These are phyloP conservation scores for Suzukiozyma palmioleophila DNA, from an alignment of 1,139 yeast genomes.

Conservation along the genomic window DNA sequence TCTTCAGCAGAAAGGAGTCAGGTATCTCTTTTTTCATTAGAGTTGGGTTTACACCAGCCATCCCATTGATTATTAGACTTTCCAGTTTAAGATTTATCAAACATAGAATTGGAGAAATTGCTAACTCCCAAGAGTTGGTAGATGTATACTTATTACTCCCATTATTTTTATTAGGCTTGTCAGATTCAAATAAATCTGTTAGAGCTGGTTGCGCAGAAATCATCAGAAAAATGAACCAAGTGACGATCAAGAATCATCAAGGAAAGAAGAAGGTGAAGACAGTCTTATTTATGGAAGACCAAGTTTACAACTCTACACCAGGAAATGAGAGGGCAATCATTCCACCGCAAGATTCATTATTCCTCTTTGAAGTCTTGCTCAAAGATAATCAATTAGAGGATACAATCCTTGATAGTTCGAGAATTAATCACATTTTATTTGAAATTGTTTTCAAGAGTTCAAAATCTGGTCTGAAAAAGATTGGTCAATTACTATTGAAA, in stretches of 20 bases:
- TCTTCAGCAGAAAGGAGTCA: slow-evolving; percentile 28
- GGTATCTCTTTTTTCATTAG: slow-evolving; percentile 56
- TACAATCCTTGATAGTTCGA: slow-evolving; percentile 24
- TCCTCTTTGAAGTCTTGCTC: slow-evolving; percentile 43
- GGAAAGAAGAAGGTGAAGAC: slow-evolving; percentile 20
- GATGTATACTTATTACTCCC: slow-evolving; percentile 37
- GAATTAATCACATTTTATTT: slow-evolving; percentile 23
- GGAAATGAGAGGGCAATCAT: slow-evolving; percentile 48
- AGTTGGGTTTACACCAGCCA: slow-evolving; percentile 49
- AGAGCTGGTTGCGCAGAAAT: slow-evolving; percentile 25
- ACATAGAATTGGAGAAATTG: slow-evolving; percentile 28
- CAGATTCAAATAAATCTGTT: slow-evolving; percentile 24
- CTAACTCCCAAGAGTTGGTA: slow-evolving; percentile 11
- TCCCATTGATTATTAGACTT: slow-evolving; percentile 54
- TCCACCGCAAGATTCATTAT: slow-evolving; percentile 59
- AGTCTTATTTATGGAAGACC: slow-evolving; percentile 34
- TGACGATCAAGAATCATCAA: slow-evolving; percentile 15
- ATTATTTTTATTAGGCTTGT: slow-evolving; percentile 31
- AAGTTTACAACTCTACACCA: slow-evolving; percentile 37
- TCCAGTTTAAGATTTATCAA: slow-evolving; percentile 40
- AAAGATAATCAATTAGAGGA: slow-evolving; percentile 23
- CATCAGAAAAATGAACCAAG: slow-evolving; percentile 16
- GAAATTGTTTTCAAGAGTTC: slow-evolving; percentile 26
- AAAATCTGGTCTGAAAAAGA: slow-evolving; percentile 30
- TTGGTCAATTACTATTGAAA: slow-evolving; percentile 32